Conservation (phyloP, 306 rosid species). For the Benincasa hispida region DNA sequence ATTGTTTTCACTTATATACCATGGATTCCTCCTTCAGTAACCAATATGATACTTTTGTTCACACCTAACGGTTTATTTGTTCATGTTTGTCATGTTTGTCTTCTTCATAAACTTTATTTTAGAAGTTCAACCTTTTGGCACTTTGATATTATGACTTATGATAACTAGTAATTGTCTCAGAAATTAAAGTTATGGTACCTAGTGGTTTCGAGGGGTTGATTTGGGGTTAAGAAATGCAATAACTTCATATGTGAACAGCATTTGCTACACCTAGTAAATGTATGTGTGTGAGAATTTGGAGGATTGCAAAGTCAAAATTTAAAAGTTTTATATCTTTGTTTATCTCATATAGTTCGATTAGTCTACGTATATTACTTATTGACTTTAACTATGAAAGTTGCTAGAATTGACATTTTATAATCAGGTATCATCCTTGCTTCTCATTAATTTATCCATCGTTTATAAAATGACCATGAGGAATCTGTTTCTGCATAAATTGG, state of each 20-base stretch:
- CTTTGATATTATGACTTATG: neutral
- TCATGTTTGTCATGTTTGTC: neutral
- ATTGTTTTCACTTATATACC: too few species aligned
- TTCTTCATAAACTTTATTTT: neutral
- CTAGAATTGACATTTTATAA: neutral
- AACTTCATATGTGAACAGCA: neutral
- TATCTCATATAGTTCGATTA: neutral
- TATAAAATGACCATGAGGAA: neutral
- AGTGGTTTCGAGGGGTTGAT: neutral
- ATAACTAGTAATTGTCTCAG: neutral
- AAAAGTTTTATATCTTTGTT: neutral
- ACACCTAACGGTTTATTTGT: neutral
- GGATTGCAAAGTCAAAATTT: neutral
- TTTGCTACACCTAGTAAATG: neutral
- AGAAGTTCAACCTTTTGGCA: neutral
- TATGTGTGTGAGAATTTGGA: neutral
- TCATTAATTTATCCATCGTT: too few species aligned
- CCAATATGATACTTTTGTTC: too few species aligned
- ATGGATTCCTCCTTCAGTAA: too few species aligned
- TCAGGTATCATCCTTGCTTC: neutral
- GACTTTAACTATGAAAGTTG: neutral
- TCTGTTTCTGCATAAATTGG: neutral
- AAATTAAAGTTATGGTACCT: neutral
- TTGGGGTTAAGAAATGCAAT: neutral
- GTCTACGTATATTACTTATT: neutral